Base-by-base conservation (phyloP, 2,329 filamentous ascomycete genomes). In the Rhynchosporium secalis region DNA sequence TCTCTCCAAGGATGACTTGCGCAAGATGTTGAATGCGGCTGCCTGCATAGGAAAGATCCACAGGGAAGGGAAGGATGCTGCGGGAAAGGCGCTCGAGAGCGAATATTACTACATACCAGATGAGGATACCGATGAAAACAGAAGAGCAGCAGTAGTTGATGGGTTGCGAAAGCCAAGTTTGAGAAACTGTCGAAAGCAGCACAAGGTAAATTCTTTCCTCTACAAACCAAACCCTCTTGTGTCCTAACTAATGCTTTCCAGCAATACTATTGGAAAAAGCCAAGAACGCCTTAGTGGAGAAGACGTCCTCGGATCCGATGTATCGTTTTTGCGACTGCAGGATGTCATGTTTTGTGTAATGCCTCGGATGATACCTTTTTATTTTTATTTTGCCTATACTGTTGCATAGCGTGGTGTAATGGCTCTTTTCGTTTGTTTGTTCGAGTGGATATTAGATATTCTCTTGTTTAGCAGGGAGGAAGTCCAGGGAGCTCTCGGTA, bases 41-140 rank as follows among this genome's bases (percentile, higher is more conserved):
- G 76, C 83, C 8, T 96, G 92, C 73, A 87, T 98, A 66, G 95
- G 95, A 52, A 89, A 95, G 75, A 96, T 99, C 70, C 82, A 84
- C 57, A 88, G 95, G 45, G 88, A 94, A 75, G 95, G 95, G 73
- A 99, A 98, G 76, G 95, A 99, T 74, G 95, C 95, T 4, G 94
- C 95, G 0, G 95, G 95, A 69, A 95, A 97, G 78, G 79, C 88
- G 6, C 83, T 99, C 0, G 94, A 99, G 80, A 96, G 91, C 79
- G 93, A 99, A 76, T 98, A 96, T 75, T 98, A 98, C 77, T 99
- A 99, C 73, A 82, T 97, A 7, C 90, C 93, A 0, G 94, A 98
- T 75, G 83, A 86, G 72, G 95, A 99, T 73, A 80, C 83, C 2
- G 92, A 98, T 73, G 83, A 87, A 66, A 85, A 89, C 73, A 85